phyloP scores from a whole-genome alignment of 148 eudicot genomes.

The Polygonum maritimum region DNA sequence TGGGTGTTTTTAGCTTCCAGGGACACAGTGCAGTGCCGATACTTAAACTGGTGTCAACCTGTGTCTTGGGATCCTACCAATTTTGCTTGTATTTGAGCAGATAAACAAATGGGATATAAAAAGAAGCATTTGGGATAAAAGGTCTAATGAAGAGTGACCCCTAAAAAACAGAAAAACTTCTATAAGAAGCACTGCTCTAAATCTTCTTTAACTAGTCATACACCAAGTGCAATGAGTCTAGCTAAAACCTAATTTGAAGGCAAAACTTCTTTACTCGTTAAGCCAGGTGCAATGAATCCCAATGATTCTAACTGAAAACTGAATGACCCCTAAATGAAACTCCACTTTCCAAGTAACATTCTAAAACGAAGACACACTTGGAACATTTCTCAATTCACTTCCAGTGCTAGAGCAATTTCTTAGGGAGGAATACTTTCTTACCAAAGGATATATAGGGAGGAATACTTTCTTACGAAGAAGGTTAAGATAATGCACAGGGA shows the following conservation, averaged over 20 bases:
- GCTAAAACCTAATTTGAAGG: no score
- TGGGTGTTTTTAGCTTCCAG: neutral
- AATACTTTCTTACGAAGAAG: neutral
- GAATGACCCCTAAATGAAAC: neutral
- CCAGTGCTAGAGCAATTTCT: neutral
- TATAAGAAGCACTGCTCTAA: neutral
- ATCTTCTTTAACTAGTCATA: neutral
- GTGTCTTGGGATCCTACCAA: neutral
- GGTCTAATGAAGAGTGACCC: neutral
- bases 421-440: neutral
- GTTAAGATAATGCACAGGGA: neutral
- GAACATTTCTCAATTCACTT: neutral
- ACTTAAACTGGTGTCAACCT: neutral
- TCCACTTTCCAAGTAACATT: neutral
- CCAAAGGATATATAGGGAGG: neutral
- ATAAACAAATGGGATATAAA: neutral
- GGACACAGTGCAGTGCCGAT: neutral
- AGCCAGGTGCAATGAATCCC: neutral
- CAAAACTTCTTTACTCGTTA: neutral
- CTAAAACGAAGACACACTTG: neutral
- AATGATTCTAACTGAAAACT: neutral
- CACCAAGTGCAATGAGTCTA: neutral
- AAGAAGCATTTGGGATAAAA: neutral
- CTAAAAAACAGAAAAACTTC: neutral
- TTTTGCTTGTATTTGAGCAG: neutral